Percentiles rank a stretch among this genome's conserved stretches.
Conservation (phyloP, 257 asterid genomes). For the Parsonsia alboflavescens region DNA sequence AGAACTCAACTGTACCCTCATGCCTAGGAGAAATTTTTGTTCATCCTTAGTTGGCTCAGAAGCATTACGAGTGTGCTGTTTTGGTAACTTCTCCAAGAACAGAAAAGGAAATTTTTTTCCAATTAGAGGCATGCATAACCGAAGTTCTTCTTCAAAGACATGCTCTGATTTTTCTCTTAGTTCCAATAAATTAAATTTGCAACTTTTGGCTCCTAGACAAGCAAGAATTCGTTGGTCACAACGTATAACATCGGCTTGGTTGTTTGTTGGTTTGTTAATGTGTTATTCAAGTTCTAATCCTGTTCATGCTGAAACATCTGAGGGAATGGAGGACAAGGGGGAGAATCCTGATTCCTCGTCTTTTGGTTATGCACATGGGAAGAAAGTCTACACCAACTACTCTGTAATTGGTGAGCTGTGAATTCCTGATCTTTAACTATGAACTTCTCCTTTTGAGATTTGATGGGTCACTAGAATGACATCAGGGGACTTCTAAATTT, state of each 20-base stretch:
- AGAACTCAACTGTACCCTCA: constrained; percentile 22
- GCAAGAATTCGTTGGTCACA: constrained; percentile 36
- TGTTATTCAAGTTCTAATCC: constrained; percentile 57
- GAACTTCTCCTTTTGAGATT: background rate
- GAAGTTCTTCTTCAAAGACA: constrained; percentile 25
- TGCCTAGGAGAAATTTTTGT: constrained; percentile 23
- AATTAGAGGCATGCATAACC: constrained; percentile 32
- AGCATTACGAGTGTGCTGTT: constrained; percentile 28
- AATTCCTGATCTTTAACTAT: constrained; percentile 3
- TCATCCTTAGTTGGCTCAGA: constrained; percentile 32
- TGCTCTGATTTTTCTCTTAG: constrained; percentile 32
- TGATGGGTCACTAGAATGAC: constrained; percentile 5
- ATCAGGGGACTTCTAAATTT: background rate
- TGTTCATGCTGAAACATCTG: constrained; percentile 56
- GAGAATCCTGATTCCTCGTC: constrained; percentile 23
- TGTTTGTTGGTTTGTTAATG: constrained; percentile 53
- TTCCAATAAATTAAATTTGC: constrained; percentile 34
- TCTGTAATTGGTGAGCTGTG: constrained; percentile 56
- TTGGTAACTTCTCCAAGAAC: constrained; percentile 24
- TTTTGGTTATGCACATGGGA: constrained; percentile 43
- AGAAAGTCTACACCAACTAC: constrained; percentile 62
- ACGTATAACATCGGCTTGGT: constrained; percentile 35
- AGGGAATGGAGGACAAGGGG: constrained; percentile 33
- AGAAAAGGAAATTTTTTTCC: constrained; percentile 33
- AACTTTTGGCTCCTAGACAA: constrained; percentile 41